Base-by-base conservation (phyloP, 192 early-diverging fungal species). In the Fimicolochytrium jonesii region DNA sequence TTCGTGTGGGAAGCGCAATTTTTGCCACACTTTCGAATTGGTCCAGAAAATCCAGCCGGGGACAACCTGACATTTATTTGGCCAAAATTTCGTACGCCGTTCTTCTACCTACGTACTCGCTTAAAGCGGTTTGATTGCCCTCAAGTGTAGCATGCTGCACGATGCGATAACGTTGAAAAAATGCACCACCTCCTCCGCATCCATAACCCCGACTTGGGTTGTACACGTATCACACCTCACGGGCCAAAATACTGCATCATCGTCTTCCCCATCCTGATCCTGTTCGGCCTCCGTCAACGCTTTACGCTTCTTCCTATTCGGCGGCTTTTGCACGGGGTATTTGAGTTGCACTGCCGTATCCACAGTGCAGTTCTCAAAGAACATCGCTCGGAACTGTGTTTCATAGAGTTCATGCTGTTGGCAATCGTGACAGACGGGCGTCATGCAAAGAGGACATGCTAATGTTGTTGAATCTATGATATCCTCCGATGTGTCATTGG, bases 81-180 rank as follows among this genome's bases (percentile, higher is more conserved):
- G n/a, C n/a, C n/a, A n/a, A n/a, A n/a, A n/a, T n/a, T n/a, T n/a
- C n/a, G n/a, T n/a, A n/a, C n/a, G n/a, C n/a, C n/a, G n/a, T n/a
- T n/a, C n/a, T n/a, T n/a, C n/a, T n/a, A n/a, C n/a, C n/a, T n/a
- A n/a, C n/a, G n/a, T n/a, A n/a, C n/a, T n/a, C n/a, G n/a, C n/a
- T n/a, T n/a, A n/a, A n/a, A n/a, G n/a, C n/a, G n/a, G n/a, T n/a
- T n/a, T n/a, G n/a, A n/a, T n/a, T n/a, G n/a, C n/a, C n/a, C n/a
- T n/a, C n/a, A n/a, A n/a, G n/a, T n/a, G n/a, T n/a, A n/a, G n/a
- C n/a, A n/a, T n/a, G n/a, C n/a, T n/a, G n/a, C n/a, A n/a, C n/a
- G n/a, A n/a, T 0, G 82, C 75, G 33, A 88, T 82, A 35, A 78
- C 71, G 76, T 88, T 82, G 52, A 86, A 88, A 54, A 87, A 87